Evolutionary conservation across 73 alveolate genomes (phyloP), one percentile per base, ranked within the genome.

Genomic region (Vitrella brassicaformis): DNA sequence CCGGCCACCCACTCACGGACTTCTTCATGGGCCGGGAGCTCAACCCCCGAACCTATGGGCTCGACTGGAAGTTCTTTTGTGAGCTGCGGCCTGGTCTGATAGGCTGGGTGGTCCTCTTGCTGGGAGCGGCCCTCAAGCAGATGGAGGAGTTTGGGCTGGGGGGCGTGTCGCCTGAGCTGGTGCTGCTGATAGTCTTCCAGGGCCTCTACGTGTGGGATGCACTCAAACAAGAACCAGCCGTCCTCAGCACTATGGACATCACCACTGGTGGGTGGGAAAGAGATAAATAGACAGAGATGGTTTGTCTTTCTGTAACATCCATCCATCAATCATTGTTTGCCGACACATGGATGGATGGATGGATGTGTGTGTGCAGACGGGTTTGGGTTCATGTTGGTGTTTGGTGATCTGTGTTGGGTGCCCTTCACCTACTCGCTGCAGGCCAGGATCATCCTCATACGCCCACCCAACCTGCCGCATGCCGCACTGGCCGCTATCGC

Each of bases 201-300:
- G 69, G 69, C 1, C 29, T 56, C 10, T 56, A 56, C 28, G 69
- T 56, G 30, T 56, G 69, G 69, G 69, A 56, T n/a, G 69, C 69
- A 4, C 69, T 56, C 29, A 8, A 56, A 1, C 69, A 56, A 8
- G 69, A 56, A 56, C 27, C 26, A n/a, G 26, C 69, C 69, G 28
- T 56, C 10, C 69, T 56, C 27, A 22, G 27, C 25, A 56, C 69
- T 1, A 56, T 56, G 69, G 69, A 56, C 28, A 56, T 56, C 69
- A 56, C 69, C 25, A 56, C 69, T 8, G 56, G 56, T 39, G 22
- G 4, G 56, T 39, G 22, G 22, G 56, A 14, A 14, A 39, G 56
- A 14, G 56, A 39, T 4, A 4, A 39, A 14, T 8, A 39, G 56
- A 39, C 4, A 39, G 22, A 39, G 4, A 39, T 39, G 14, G 22